Percentiles rank a stretch among this genome's conserved stretches.
These are phyloP conservation scores for Yamadazyma blattariae DNA, from an alignment of 1,139 yeast species.

Conservation along the genomic window DNA sequence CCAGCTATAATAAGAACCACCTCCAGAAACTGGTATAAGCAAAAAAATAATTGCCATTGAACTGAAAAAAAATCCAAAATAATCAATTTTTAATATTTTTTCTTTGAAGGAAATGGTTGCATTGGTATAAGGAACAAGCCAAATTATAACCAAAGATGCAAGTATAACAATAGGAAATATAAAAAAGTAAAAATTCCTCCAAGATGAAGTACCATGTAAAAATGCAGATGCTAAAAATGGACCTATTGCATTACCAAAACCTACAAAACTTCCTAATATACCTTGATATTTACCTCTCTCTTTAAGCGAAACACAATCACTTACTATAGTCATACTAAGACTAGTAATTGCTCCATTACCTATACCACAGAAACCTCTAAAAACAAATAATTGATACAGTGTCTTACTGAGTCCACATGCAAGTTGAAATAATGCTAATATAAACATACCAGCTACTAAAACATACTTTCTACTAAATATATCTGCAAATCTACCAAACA, in stretches of 20 bases:
- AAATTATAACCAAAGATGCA: conserved; percentile 24
- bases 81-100: conserved; percentile 44
- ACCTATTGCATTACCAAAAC: conserved; percentile 54
- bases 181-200: conserved; percentile 52
- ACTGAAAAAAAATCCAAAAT: conserved; percentile 43
- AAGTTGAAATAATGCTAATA: conserved; percentile 35
- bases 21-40: conserved; percentile 55
- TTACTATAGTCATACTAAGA: conserved; percentile 39
- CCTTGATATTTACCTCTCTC: conserved; percentile 48
- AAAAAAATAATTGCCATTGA: conserved; percentile 42
- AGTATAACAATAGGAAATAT: conserved; percentile 25
- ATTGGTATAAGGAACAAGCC: conserved; percentile 14
- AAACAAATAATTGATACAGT: conserved; percentile 38
- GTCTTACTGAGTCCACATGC: conserved; percentile 41
- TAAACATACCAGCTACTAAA: conserved; percentile 27
- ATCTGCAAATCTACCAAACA: conserved; percentile 42
- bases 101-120: conserved; percentile 22
- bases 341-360: conserved; percentile 46
- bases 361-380: conserved; percentile 44
- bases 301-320: conserved; percentile 40
- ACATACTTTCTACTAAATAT: conserved; percentile 44
- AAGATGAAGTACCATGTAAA: conserved; percentile 31
- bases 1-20: conserved; percentile 55
- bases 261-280: conserved; percentile 48
- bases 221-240: conserved; percentile 55